Evolutionary conservation across 495 filamentous ascomycete species (phyloP).

Genomic region (Glarea lozoyensis): DNA sequence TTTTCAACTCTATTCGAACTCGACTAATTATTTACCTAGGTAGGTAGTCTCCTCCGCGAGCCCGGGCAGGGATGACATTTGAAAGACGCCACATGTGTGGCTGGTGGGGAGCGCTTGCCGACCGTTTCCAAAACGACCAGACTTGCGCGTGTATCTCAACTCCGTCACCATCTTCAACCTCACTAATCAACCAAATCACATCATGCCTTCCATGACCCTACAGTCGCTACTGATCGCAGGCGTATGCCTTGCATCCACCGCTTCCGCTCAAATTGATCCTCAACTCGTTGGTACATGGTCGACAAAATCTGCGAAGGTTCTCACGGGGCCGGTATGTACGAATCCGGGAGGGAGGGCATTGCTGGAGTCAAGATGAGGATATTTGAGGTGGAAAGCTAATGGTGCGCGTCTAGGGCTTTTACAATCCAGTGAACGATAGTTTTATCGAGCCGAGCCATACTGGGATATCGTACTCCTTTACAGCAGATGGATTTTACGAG

Average conservation of each 20-base stretch:
- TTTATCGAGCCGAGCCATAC: conserved; percentile 62
- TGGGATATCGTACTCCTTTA: conserved; percentile 79
- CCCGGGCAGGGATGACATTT: too few species aligned
- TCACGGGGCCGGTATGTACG: conserved; percentile 63
- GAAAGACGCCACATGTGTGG: too few species aligned
- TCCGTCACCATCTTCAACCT: conserved; percentile 1
- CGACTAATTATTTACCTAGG: too few species aligned
- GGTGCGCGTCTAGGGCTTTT: conserved; percentile 49
- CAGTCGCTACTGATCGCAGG: conserved; percentile 22
- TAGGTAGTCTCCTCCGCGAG: too few species aligned
- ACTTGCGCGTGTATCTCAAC: too few species aligned
- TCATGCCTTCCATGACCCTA: conserved; percentile 18
- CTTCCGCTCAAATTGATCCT: conserved; percentile 27
- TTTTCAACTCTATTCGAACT: too few species aligned
- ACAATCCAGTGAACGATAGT: conserved; percentile 58
- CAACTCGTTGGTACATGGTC: conserved; percentile 68
- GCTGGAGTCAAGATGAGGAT: conserved; percentile 4
- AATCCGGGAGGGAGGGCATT: conserved; percentile 12
- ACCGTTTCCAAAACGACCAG: too few species aligned
- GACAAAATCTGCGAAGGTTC: conserved; percentile 60
- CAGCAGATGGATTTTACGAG: conserved; percentile 62
- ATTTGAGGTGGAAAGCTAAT: conserved; percentile 9
- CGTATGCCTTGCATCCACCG: conserved; percentile 13
- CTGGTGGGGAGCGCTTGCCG: too few species aligned
- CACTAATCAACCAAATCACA: conserved; percentile 2